Conservation (phyloP, 352 stramenopile genomes). For the Phytophthora meadii region DNA sequence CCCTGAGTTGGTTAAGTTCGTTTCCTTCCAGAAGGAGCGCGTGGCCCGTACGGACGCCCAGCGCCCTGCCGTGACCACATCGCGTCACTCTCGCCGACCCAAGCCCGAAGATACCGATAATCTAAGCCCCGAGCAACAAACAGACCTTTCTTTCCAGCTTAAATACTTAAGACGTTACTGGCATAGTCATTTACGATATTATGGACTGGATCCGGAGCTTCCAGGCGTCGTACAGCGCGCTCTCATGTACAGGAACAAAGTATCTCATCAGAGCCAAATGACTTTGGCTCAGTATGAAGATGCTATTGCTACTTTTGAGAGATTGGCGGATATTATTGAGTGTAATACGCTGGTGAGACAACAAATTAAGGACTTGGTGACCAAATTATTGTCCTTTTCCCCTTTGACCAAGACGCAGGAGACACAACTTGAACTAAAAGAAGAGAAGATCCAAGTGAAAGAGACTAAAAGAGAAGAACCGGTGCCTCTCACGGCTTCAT, state of each 20-base stretch:
- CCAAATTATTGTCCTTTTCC: slow-evolving; percentile 37
- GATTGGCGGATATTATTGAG: slow-evolving; percentile 44
- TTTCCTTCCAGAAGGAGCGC: slow-evolving; percentile 42
- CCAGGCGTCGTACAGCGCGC: slow-evolving; percentile 39
- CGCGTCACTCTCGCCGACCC: background rate
- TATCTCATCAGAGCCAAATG: slow-evolving; percentile 45
- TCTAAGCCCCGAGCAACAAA: slow-evolving; percentile 29
- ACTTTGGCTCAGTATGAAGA: slow-evolving; percentile 35
- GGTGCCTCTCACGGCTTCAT: slow-evolving; percentile 15
- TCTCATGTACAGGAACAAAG: slow-evolving; percentile 45
- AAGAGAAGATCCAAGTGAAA: background rate
- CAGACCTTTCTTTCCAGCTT: slow-evolving; percentile 42
- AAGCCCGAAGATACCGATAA: background rate
- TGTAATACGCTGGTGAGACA: slow-evolving; percentile 34
- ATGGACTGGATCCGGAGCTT: slow-evolving; percentile 32
- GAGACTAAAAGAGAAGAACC: background rate
- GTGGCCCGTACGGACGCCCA: slow-evolving; percentile 33
- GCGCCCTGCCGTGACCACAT: background rate
- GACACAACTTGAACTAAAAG: background rate
- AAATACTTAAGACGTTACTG: slow-evolving; percentile 50
- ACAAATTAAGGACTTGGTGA: slow-evolving; percentile 40
- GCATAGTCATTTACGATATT: slow-evolving; percentile 45
- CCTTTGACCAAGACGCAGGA: slow-evolving; percentile 9
- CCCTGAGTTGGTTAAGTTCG: slow-evolving; percentile 44
- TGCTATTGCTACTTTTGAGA: slow-evolving; percentile 46